phyloP scores from a whole-genome alignment of 2,329 filamentous ascomycete genomes.

The Cercospora canescens region DNA sequence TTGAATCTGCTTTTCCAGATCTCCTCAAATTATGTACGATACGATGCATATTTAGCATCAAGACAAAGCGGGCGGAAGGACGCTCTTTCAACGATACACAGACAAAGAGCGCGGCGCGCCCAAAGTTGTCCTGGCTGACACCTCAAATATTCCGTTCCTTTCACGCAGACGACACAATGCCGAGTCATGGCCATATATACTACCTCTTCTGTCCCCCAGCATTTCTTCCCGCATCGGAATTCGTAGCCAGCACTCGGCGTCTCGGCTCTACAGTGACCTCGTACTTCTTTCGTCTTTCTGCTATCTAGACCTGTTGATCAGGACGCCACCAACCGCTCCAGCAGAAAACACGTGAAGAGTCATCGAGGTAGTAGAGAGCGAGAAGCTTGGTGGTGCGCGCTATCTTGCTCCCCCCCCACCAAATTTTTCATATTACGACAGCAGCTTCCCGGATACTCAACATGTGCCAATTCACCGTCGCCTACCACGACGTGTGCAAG shows the following conservation, averaged over 20 bases:
- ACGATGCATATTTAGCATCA: neutral
- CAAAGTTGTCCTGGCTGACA: too few species aligned
- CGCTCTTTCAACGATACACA: neutral
- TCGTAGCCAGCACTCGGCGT: neutral
- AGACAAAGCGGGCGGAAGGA: neutral
- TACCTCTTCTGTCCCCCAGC: neutral
- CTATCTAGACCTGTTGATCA: neutral
- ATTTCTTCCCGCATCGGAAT: neutral
- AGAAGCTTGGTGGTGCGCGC: neutral
- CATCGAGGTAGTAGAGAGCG: neutral
- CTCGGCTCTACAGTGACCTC: constrained; percentile 4
- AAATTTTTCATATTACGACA: neutral
- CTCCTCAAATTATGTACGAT: neutral
- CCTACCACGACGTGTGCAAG: constrained; percentile 8
- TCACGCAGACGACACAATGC: neutral
- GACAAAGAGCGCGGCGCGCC: neutral
- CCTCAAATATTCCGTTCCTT: neutral
- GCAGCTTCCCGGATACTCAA: neutral
- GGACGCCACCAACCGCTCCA: neutral
- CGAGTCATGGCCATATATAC: neutral
- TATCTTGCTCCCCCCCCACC: neutral
- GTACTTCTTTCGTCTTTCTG: neutral
- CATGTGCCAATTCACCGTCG: constrained; percentile 6
- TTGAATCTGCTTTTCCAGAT: neutral
- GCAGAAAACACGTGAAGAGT: neutral